Conservation (phyloP, 2,329 filamentous ascomycete genomes). For the Verticillium klebahnii region DNA sequence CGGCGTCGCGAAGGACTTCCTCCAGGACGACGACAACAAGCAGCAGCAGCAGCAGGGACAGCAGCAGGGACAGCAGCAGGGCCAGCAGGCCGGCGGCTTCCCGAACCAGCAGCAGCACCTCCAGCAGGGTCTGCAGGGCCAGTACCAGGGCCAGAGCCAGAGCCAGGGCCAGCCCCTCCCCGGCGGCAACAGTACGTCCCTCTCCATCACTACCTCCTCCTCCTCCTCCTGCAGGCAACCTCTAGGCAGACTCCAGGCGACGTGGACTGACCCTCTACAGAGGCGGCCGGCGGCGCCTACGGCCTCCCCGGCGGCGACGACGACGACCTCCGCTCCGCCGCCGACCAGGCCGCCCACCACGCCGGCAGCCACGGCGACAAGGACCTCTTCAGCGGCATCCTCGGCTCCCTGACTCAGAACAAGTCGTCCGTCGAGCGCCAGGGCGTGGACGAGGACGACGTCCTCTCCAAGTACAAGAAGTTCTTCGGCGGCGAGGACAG, state of each 20-base stretch:
- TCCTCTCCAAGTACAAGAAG: slow-evolving; percentile 70
- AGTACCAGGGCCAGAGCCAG: not conserved
- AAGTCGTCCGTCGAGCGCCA: slow-evolving; percentile 42
- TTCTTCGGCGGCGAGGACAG: slow-evolving; percentile 57
- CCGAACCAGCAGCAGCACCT: not conserved
- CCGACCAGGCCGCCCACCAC: slow-evolving; percentile 41
- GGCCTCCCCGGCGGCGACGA: slow-evolving; percentile 32
- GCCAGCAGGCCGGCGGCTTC: not conserved
- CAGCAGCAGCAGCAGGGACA: not conserved
- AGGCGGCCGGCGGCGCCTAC: slow-evolving; percentile 24
- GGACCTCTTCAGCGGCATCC: slow-evolving; percentile 44
- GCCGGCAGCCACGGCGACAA: slow-evolving; percentile 41
- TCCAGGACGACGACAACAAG: slow-evolving; percentile 23
- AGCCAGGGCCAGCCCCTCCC: slow-evolving; percentile 3
- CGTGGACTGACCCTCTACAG: slow-evolving; percentile 12
- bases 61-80: not conserved
- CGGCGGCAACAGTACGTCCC: slow-evolving; percentile 22
- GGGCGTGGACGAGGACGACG: slow-evolving; percentile 52
- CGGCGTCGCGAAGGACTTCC: slow-evolving; percentile 31
- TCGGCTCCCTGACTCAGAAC: slow-evolving; percentile 43
- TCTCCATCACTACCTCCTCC: not conserved
- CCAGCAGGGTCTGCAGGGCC: not conserved
- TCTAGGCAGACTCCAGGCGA: not conserved
- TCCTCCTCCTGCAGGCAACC: not conserved
- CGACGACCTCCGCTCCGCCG: slow-evolving; percentile 43